phyloP scores from a whole-genome alignment of 805 yeast species.

The Jamesozyma jinghongensis region DNA sequence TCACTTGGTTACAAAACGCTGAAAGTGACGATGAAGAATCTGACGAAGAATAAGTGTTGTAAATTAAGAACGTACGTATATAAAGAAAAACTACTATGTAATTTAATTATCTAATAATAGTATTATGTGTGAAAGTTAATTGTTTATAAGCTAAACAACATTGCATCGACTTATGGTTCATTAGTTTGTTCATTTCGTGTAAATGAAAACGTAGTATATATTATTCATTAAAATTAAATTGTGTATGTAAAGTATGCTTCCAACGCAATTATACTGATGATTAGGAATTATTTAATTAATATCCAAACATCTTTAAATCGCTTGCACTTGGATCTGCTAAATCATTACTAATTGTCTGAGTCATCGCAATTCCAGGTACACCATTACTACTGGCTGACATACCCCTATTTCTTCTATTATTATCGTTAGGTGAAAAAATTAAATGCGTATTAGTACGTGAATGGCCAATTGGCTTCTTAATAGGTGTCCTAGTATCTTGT shows the following conservation, averaged over 20 bases:
- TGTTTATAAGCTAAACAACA: no score
- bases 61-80: neutral
- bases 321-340: neutral
- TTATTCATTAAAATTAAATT: no score
- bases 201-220: no score
- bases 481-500: conserved; percentile 2
- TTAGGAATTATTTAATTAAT: no score
- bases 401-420: conserved; percentile 19
- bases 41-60: neutral
- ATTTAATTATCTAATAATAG: neutral
- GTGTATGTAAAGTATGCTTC: no score
- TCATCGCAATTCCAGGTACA: neutral
- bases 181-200: no score
- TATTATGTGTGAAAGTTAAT: no score
- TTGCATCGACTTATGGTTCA: no score
- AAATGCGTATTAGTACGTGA: neutral
- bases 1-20: conserved; percentile 92
- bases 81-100: neutral
- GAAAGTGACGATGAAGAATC: conserved; percentile 57
- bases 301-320: conserved; percentile 1
- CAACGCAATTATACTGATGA: no score
- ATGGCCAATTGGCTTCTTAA: neutral
- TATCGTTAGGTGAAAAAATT: conserved; percentile 6
- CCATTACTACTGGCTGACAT: conserved; percentile 22
- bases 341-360: conserved; percentile 1